Evolutionary conservation across 2,329 filamentous ascomycete species (phyloP), one percentile per base, ranked within the genome.

Genomic region (Fusarium sp.): DNA sequence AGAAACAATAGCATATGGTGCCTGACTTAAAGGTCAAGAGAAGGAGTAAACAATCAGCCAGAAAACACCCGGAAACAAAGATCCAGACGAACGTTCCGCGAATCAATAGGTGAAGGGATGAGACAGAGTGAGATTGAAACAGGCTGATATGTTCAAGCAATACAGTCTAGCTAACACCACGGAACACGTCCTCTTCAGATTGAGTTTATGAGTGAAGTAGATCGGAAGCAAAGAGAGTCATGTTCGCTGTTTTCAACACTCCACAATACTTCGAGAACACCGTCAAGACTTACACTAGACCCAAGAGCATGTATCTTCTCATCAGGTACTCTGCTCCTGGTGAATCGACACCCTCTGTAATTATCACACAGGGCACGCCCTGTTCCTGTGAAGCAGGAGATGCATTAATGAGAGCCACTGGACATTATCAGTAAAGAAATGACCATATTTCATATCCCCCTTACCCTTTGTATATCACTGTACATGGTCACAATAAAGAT

Each of bases 361-460:
- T 18, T 29, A 29, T 29, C 38, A n/a, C 49, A 18, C 14, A 35
- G 10, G 23, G 33, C 19, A 15, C 23, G n/a, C 6, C 15, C 31
- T 15, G 31, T 49, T 11, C 11, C 3, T 35, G 5, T 21, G 41
- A 21, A n/a, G 49, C 19, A 35, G 18, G 55, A 37, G 18, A 41
- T 25, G 25, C 37, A 23, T 57, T 37, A 25, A 33, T 51, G 25
- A n/a, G 25, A 21, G 27, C n/a, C 29, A 27, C 59, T 69, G 37
- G 31, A n/a, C 66, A 48, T 37, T 19, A 70, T 70, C 37, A 70
- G 61, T 35, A 66, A 70, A 27, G 39, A 7, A 48, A 48, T 16
- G 27, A 38, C 46, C 21, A 45, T 12, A n/a, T 19, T 60, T 45
- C 27, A 35, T 60, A 16, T 37, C 19, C 16, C 21, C 16, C 41